A percentile compares a stretch with the other conserved stretches of the same genome.
Evolutionary conservation across 306 rosid species (phyloP).

Genomic region (Rubus idaeus): DNA sequence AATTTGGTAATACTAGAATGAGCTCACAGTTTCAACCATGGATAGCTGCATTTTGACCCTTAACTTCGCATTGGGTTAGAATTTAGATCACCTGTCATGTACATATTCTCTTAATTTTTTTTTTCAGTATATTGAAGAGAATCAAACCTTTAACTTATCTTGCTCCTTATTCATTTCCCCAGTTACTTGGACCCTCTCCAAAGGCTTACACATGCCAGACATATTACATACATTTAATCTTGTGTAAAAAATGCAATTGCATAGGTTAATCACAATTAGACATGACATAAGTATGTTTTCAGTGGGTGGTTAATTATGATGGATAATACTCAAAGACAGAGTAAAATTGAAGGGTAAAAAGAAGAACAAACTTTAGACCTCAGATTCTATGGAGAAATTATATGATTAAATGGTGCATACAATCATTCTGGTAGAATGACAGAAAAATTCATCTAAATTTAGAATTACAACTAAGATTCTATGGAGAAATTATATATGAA

Average conservation of each 20-base stretch:
- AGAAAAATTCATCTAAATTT: constrained; percentile 2
- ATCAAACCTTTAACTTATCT: too few relatives aligned
- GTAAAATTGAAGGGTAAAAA: neutral
- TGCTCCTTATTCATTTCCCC: too few relatives aligned
- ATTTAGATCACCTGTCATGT: too few relatives aligned
- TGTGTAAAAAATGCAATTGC: neutral
- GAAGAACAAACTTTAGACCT: neutral
- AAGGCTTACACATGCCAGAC: too few relatives aligned
- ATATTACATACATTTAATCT: neutral
- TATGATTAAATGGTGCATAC: neutral
- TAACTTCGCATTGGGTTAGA: neutral
- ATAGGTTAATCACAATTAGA: neutral
- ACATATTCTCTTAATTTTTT: too few relatives aligned
- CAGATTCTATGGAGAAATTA: neutral
- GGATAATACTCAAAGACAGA: neutral
- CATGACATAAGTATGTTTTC: neutral
- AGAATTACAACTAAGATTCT: neutral
- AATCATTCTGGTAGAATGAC: neutral
- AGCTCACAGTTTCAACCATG: neutral
- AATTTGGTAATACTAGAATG: neutral
- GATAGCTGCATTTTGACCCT: neutral
- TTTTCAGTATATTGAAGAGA: too few relatives aligned
- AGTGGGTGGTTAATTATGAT: neutral
- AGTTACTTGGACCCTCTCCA: too few relatives aligned
- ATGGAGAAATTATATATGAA: neutral